Conservation (phyloP, 2,329 filamentous ascomycete species). For the Emergomyces orientalis region DNA sequence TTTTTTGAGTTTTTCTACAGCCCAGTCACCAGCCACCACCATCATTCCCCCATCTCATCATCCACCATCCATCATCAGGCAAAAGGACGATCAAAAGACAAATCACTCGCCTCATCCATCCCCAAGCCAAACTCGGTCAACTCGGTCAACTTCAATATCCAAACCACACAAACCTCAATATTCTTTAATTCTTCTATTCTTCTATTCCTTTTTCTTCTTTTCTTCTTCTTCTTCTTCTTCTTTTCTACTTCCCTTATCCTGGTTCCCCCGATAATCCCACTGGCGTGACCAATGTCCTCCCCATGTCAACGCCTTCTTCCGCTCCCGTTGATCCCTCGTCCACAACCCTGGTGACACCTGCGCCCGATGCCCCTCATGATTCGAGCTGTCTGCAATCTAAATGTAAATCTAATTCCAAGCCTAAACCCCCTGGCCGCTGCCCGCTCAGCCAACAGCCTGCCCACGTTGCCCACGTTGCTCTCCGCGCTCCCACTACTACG, state of each 20-base stretch:
- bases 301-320: slow-evolving; percentile 42
- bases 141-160: neutral
- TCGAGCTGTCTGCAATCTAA: slow-evolving; percentile 22
- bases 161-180: neutral
- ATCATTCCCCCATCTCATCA: no score
- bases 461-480: slow-evolving; percentile 1
- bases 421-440: neutral
- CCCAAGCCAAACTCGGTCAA: neutral
- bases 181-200: neutral
- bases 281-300: slow-evolving; percentile 41
- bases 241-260: neutral
- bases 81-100: no score
- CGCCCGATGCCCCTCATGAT: slow-evolving; percentile 31
- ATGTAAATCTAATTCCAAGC: slow-evolving; percentile 12
- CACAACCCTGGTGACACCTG: slow-evolving; percentile 39
- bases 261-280: neutral
- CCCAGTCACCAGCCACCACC: slow-evolving; percentile 3
- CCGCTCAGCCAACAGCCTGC: slow-evolving; percentile 6
- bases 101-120: neutral
- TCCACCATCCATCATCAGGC: neutral
- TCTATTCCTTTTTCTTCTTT: neutral
- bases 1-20: neutral
- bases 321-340: slow-evolving; percentile 34
- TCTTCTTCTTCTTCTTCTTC: no score
- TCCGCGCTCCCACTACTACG: slow-evolving; percentile 21